Base-by-base conservation (phyloP, 1,284 basidiomycete genomes). In the Ustilago sp. region DNA sequence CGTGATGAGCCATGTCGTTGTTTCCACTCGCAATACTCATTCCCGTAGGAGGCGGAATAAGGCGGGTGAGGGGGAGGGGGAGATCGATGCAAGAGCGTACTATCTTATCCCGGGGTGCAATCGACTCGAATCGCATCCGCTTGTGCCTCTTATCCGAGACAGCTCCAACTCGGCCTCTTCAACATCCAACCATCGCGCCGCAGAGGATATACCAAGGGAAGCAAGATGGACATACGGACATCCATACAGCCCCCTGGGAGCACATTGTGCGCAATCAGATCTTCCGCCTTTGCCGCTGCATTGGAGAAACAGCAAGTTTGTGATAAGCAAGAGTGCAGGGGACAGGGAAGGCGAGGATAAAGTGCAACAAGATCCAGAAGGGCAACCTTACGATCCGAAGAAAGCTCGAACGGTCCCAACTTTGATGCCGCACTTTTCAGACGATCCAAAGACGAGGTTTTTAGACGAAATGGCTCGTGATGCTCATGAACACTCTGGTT, bases 381-480 rank as follows among this genome's bases (percentile, higher is more conserved):
- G 11, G 35, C 12, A 5, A 6, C 64, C 54, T 12, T 74, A 77
- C 52, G 59, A 77, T 41, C 75, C 75, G 3, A 58, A 31, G 9
- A 28, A 43, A 1, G 70, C 70, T 7, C 35, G 77, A 7, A 68
- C 67, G 2, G 78, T 86, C 15, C 75, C 83, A 2, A 84, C 81
- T 17, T 66, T 85, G 31, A 71, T 86, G 59, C 84, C 84, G n/a
- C 79, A 82, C 41, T 86, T 86, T 51, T 78, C 75, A 0, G 84
- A 86, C 65, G 84, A 86, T 65, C 84, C 84, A 8, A 85, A 85
- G 58, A 80, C 80, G n/a, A 68, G 84, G 3, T 86, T 85, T 58
- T 53, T 86, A n/a, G 82, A 84, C 54, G 84, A 86, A 58, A 68
- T 81, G 45, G 75, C 72, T 8, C 19, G 74, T 3, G 80, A 82